These are phyloP conservation scores for Drechslerella stenobrocha DNA, from an alignment of 2,329 filamentous ascomycete genomes.

Conservation along the genomic window DNA sequence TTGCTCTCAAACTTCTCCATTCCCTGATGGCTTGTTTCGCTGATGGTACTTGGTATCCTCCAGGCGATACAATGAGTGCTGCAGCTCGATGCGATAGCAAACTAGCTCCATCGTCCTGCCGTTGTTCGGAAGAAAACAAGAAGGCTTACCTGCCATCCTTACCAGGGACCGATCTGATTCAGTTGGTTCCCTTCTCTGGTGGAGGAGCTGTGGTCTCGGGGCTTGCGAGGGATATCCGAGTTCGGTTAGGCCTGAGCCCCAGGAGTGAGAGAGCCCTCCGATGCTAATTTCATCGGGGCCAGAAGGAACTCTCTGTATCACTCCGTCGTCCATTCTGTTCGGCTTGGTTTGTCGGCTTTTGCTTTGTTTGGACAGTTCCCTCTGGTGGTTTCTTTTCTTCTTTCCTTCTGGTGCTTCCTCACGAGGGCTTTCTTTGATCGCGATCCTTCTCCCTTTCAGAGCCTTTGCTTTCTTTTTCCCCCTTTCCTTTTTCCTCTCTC, in stretches of 20 bases:
- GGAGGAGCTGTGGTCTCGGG: slow-evolving; percentile 19
- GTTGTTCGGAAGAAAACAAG: neutral
- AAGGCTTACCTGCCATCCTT: slow-evolving; percentile 26
- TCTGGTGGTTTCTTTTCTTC: neutral
- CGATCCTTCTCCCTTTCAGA: neutral
- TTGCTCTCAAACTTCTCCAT: neutral
- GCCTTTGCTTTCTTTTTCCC: neutral
- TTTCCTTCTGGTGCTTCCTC: neutral
- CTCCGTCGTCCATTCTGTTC: too few relatives aligned
- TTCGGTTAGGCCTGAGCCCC: slow-evolving; percentile 6
- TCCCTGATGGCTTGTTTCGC: neutral
- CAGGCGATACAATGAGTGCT: neutral
- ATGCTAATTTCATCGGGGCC: slow-evolving; percentile 36
- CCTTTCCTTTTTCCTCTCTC: neutral
- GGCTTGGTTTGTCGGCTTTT: too few relatives aligned
- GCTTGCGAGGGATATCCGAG: slow-evolving; percentile 8
- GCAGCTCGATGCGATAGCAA: neutral
- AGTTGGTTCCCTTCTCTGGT: slow-evolving; percentile 44
- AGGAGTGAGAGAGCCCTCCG: slow-evolving; percentile 4
- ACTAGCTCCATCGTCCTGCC: slow-evolving; percentile 4
- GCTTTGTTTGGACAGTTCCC: too few relatives aligned
- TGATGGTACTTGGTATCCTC: slow-evolving; percentile 1
- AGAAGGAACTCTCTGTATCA: slow-evolving; percentile 23
- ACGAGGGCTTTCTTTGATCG: neutral
- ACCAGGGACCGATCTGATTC: slow-evolving; percentile 39